Evolutionary conservation across 2,329 filamentous ascomycete genomes (phyloP), one percentile per base, ranked within the genome.

Genomic region (Lecanicillium sp.): DNA sequence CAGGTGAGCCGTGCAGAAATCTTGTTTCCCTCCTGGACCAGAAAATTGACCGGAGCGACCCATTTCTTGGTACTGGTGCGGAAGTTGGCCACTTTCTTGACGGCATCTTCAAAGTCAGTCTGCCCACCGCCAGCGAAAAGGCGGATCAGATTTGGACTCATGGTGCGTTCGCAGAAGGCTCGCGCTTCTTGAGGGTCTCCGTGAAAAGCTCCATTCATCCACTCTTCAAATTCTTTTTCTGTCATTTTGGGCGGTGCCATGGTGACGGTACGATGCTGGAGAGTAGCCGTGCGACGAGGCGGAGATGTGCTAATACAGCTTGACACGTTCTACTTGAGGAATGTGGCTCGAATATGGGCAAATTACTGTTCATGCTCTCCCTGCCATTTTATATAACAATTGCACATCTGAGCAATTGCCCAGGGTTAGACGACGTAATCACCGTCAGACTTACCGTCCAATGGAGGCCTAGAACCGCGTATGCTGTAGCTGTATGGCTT

Each of bases 141-240:
- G 18, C 34, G 34, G 4, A 36, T 19, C 20, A 28, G 29, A 25
- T 36, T 36, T 9, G 34, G 34, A 15, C 34, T 36, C 34, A 36
- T 36, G 13, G 34, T 36, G 14, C 20, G 19, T 15, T 36, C 22
- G 34, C 34, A 36, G 34, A 15, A 36, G 12, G 4, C 20, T 12
- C 34, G 34, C 14, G 34, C 18, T 11, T 16, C 20, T 19, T 35
- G 5, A 13, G 33, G 33, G n/a, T 35, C 33, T 7, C 33, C 33
- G 17, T 13, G 5, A 19, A 36, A 36, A 15, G 34, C 34, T 15
- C 34, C 34, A 14, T 36, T 25, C 15, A 36, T 19, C 34, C 34
- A 36, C 22, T 36, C 13, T 15, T 36, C 17, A 17, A 36, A 36
- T 36, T 36, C 4, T 7, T 36, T 9, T 4, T 19, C 13, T 27